Conservation (phyloP, 331 rosid genomes). For the Cydonia oblonga region DNA sequence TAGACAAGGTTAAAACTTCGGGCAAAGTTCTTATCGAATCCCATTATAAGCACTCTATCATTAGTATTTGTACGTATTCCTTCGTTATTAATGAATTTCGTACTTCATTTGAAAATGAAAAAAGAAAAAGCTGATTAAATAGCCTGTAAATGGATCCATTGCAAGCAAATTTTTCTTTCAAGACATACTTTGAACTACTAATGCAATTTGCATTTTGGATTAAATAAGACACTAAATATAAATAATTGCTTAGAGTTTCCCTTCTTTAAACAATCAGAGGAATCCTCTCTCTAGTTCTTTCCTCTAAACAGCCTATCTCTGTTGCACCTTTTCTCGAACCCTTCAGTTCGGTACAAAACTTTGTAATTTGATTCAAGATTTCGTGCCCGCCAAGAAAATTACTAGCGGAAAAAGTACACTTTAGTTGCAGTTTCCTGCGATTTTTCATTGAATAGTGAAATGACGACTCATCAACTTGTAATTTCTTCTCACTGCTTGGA, state of each 20-base stretch:
- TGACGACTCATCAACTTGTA: not conserved
- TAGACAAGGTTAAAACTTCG: too few species aligned
- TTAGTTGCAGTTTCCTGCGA: slow-evolving; percentile 16
- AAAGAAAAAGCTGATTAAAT: too few species aligned
- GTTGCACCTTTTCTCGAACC: slow-evolving; percentile 20
- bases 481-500: not conserved
- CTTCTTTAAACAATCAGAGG: slow-evolving; percentile 28
- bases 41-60: too few species aligned
- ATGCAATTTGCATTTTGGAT: not conserved
- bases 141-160: too few species aligned
- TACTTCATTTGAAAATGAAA: too few species aligned
- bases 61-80: too few species aligned
- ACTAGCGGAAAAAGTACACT: slow-evolving; percentile 37
- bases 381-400: slow-evolving; percentile 34
- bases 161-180: too few species aligned
- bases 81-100: too few species aligned
- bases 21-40: too few species aligned
- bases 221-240: too few species aligned
- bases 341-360: slow-evolving; percentile 35
- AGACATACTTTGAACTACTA: not conserved
- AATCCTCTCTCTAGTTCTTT: slow-evolving; percentile 14
- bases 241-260: not conserved
- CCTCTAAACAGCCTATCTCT: slow-evolving; percentile 19
- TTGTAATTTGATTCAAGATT: slow-evolving; percentile 36
- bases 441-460: slow-evolving; percentile 6